Evolutionary conservation across 768 basidiomycete genomes (phyloP), one percentile per base, ranked within the genome.

Genomic region (Trametes elegans): DNA sequence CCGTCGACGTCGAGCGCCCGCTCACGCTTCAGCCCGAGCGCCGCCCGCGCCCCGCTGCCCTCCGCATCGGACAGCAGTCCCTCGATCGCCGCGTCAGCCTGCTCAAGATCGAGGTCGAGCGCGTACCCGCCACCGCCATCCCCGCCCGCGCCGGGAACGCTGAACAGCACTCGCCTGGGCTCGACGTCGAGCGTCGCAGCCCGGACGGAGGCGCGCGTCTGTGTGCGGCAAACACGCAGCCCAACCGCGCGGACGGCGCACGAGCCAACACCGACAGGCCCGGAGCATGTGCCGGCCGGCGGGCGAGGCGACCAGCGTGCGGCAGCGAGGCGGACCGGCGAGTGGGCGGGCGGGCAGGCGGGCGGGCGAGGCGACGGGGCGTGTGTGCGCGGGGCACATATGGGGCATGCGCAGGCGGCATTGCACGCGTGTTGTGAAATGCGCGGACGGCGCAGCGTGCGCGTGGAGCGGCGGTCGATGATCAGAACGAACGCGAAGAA

Each of bases 181-280:
- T 88, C 87, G n/a, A 91, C 57, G 55, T 90, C 87, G 8, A 91
- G 79, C 0, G 77, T 77, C 3, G 84, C 74, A 1, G 67, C 57
- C 19, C 74, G 58, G 47, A 87, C 74, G 32, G 73, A 60, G 32
- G 73, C 59, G 46, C 66, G 78, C 8, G 79, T 80, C 84, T 87
- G 32, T 13, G 6, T 27, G 9, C 19, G 8, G 50, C 9, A 2
- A 42, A 31, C 34, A 35, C 23, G 43, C 16, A 45, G 32, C 9
- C 16, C 5, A n/a, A 29, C 16, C 3, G 24, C 23, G 26, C n/a
- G n/a, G n/a, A n/a, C n/a, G n/a, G n/a, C n/a, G n/a, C n/a, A n/a
- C n/a, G n/a, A n/a, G n/a, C n/a, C n/a, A n/a, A n/a, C n/a, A n/a
- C n/a, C n/a, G n/a, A n/a, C n/a, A n/a, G n/a, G n/a, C n/a, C n/a